These are phyloP conservation scores for Fragilaria crotonensis DNA, from an alignment of 108 stramenopile genomes.

Conservation along the genomic window DNA sequence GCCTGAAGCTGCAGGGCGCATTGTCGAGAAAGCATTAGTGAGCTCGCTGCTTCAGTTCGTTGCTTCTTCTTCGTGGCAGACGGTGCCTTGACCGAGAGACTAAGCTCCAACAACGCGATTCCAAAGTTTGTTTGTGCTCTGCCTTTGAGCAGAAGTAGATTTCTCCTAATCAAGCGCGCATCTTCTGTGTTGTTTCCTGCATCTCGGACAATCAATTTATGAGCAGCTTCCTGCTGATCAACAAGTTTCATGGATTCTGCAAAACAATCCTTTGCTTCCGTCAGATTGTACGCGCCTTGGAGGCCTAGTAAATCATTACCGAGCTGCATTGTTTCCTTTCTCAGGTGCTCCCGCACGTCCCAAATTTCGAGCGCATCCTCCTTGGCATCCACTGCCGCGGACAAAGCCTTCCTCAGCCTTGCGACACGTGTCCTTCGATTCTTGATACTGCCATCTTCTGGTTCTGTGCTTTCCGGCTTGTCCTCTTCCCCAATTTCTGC, in stretches of 20 bases:
- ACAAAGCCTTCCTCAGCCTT: background rate
- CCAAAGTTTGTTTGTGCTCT: conserved; percentile 30
- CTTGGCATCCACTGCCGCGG: background rate
- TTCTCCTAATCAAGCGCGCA: conserved; percentile 9
- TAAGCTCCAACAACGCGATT: conserved; percentile 11
- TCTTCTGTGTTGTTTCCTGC: conserved; percentile 11
- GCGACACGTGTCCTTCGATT: background rate
- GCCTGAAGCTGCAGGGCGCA: background rate
- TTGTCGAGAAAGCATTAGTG: background rate
- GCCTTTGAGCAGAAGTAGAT: conserved; percentile 27
- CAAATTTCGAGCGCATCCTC: conserved; percentile 27
- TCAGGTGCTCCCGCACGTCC: conserved; percentile 44
- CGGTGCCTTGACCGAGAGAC: too few relatives aligned
- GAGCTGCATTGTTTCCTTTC: conserved; percentile 30
- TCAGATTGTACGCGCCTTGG: background rate
- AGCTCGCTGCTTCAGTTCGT: background rate
- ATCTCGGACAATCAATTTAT: background rate
- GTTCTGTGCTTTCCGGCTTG: background rate
- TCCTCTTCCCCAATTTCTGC: conserved; percentile 13
- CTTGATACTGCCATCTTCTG: conserved; percentile 1
- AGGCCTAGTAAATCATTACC: conserved; percentile 35
- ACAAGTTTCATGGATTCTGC: conserved; percentile 20
- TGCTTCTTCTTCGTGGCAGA: background rate
- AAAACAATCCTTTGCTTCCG: conserved; percentile 21
- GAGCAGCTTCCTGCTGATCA: conserved; percentile 13